Percentiles rank a stretch among this genome's conserved stretches.
These are phyloP conservation scores for Fusarium longipes DNA, from an alignment of 2,329 filamentous ascomycete genomes.

Conservation along the genomic window DNA sequence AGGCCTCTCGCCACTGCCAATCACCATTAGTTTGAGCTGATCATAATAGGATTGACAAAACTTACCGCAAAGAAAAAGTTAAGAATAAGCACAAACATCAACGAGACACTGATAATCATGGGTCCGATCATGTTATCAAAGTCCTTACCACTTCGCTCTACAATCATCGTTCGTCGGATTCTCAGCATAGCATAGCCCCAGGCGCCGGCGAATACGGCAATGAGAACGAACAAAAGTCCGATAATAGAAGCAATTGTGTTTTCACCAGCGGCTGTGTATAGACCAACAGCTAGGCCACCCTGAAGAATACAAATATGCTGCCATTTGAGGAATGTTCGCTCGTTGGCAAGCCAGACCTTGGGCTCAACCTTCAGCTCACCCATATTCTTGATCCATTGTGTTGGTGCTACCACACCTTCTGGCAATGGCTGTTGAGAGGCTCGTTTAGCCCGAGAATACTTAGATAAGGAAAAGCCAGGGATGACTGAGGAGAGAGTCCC, in stretches of 20 bases:
- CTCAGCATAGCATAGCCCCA: slow-evolving; percentile 93
- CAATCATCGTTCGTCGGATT: slow-evolving; percentile 80
- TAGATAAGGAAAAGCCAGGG: slow-evolving; percentile 83
- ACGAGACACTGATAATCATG: slow-evolving; percentile 80
- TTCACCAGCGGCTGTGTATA: slow-evolving; percentile 88
- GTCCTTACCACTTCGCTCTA: slow-evolving; percentile 87
- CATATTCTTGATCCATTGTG: slow-evolving; percentile 91
- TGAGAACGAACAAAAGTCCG: slow-evolving; percentile 83
- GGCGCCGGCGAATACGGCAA: slow-evolving; percentile 82
- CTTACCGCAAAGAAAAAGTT: slow-evolving; percentile 90
- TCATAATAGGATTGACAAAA: not conserved
- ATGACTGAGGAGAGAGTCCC: slow-evolving; percentile 77
- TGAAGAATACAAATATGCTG: slow-evolving; percentile 93
- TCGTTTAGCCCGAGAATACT: slow-evolving; percentile 72
- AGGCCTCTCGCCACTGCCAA: slow-evolving; percentile 50
- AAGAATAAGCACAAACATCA: slow-evolving; percentile 81
- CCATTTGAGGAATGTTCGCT: slow-evolving; percentile 99
- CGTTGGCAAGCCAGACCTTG: slow-evolving; percentile 98
- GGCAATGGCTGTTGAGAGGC: slow-evolving; percentile 69
- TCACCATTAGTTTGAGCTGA: slow-evolving; percentile 19
- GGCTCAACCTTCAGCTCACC: slow-evolving; percentile 93
- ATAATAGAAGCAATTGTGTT: slow-evolving; percentile 81
- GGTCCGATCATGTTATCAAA: slow-evolving; percentile 92
- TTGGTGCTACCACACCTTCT: slow-evolving; percentile 87
- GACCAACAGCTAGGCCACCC: slow-evolving; percentile 81